Evolutionary conservation across 805 yeast species (phyloP).

Genomic region (Myxozyma neglecta): DNA sequence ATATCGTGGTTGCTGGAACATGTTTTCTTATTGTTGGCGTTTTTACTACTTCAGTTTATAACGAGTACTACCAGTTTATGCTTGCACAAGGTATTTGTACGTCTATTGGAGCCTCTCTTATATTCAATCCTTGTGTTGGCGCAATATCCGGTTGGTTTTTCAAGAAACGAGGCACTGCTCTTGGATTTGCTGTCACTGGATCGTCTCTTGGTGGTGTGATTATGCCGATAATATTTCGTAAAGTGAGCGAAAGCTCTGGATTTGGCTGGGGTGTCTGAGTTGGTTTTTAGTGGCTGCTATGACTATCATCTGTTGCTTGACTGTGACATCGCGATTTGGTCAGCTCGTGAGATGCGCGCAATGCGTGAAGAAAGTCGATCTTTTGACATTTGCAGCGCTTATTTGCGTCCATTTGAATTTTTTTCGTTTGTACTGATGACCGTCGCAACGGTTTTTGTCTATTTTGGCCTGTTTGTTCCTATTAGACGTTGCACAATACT

Average conservation of each 20-base stretch:
- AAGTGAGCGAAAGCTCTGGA: conserved; percentile 40
- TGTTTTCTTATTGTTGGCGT: conserved; percentile 48
- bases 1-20: conserved; percentile 39
- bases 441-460: conserved; percentile 33
- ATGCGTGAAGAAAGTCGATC: neutral
- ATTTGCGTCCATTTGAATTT: conserved; percentile 34
- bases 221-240: conserved; percentile 50
- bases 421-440: conserved; percentile 33
- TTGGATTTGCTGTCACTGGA: conserved; percentile 51
- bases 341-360: neutral
- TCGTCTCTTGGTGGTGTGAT: conserved; percentile 53
- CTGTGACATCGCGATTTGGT: conserved; percentile 35
- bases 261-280: conserved; percentile 56
- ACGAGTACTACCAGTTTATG: conserved; percentile 52
- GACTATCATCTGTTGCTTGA: conserved; percentile 30
- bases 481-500: conserved; percentile 35
- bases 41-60: conserved; percentile 49
- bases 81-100: conserved; percentile 49
- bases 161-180: conserved; percentile 47
- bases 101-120: conserved; percentile 48
- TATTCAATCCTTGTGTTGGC: conserved; percentile 49
- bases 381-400: neutral
- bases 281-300: conserved; percentile 47
- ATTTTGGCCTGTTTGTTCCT: conserved; percentile 39
- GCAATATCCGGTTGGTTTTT: conserved; percentile 50